Evolutionary conservation across 805 yeast genomes (phyloP), one percentile per base, ranked within the genome.

Genomic region (Spathaspora sp.): DNA sequence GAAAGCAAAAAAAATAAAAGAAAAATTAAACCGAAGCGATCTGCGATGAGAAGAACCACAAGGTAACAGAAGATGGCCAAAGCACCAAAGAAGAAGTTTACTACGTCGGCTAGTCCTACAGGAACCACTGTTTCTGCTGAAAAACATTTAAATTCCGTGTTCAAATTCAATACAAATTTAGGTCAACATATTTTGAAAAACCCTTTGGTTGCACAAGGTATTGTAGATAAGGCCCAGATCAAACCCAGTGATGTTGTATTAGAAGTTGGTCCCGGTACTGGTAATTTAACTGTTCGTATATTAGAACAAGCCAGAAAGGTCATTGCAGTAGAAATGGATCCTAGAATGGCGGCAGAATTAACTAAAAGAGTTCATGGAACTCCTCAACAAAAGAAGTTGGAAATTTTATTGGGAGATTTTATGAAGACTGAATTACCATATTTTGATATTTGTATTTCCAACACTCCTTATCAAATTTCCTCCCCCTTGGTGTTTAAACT

Each of bases 221-320:
- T 94, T 67, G 99, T 94, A 16, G 98, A 94, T 67, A 93, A 93
- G 64, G 98, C 99, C 1, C 87, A 83, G 39, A 87, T 94, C 50
- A 87, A 84, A 61, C 97, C 98, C 2, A 86, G 96, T 29, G 99
- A 94, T 65, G 83, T 84, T 7, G 98, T 94, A 1, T 76, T 94
- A 42, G 99, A 94, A 74, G 97, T 94, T 49, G 99, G 99, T 62
- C 99, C 99, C 2, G 99, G 99, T 82, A 94, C 99, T 0, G 99
- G 99, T 75, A 94, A 94, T 63, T 78, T 94, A 71, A 94, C 99
- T 0, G 96, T 93, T 38, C 79, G 96, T 55, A 94, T 94, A 38
- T 70, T 94, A 50, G 97, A 93, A 60, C 87, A 91, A 67, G 98
- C 97, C 0, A 79, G 89, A 52, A 91, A 89, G 60, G 97, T 93